Evolutionary conservation across 768 basidiomycete species (phyloP).

Genomic region (Paxillus rubicundulus): DNA sequence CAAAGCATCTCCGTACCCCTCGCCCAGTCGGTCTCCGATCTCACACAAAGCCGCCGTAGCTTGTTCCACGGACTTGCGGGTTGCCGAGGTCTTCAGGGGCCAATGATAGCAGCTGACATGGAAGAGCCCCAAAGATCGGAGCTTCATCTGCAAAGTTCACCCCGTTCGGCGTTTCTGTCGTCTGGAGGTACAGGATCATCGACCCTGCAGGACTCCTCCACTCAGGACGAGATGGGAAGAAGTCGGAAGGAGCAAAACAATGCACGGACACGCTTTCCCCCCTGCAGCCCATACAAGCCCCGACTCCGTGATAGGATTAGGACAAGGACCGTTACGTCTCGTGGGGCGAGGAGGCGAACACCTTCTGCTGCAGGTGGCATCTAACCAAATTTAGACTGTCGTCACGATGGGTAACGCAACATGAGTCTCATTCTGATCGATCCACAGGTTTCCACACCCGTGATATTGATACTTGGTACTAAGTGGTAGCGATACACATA

Average conservation of each 20-base stretch:
- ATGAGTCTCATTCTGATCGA: slow-evolving; percentile 13
- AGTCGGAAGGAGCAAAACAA: slow-evolving; percentile 13
- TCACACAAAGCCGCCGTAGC: slow-evolving; percentile 1
- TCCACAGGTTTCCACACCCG: neutral
- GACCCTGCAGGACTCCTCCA: neutral
- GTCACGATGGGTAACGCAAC: neutral
- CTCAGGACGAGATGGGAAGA: slow-evolving; percentile 4
- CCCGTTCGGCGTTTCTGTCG: neutral
- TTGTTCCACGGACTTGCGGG: slow-evolving; percentile 26
- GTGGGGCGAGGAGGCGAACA: slow-evolving; percentile 30
- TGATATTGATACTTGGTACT: neutral
- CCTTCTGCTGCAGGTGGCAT: slow-evolving; percentile 34
- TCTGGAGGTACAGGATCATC: neutral
- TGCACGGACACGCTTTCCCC: slow-evolving; percentile 11
- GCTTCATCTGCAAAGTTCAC: slow-evolving; percentile 1
- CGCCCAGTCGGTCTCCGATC: slow-evolving; percentile 12
- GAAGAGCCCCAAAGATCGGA: slow-evolving; percentile 9
- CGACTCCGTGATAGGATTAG: slow-evolving; percentile 21
- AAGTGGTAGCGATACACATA: neutral
- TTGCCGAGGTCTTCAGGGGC: slow-evolving; percentile 22
- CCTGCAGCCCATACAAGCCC: slow-evolving; percentile 19
- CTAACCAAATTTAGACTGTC: slow-evolving; percentile 9
- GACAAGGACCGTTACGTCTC: slow-evolving; percentile 21
- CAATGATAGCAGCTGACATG: slow-evolving; percentile 6
- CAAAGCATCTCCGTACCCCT: slow-evolving; percentile 6